A percentile compares a stretch with the other conserved stretches of the same genome.
Evolutionary conservation across 2,329 filamentous ascomycete species (phyloP).

Genomic region (Colletotrichum sp.): DNA sequence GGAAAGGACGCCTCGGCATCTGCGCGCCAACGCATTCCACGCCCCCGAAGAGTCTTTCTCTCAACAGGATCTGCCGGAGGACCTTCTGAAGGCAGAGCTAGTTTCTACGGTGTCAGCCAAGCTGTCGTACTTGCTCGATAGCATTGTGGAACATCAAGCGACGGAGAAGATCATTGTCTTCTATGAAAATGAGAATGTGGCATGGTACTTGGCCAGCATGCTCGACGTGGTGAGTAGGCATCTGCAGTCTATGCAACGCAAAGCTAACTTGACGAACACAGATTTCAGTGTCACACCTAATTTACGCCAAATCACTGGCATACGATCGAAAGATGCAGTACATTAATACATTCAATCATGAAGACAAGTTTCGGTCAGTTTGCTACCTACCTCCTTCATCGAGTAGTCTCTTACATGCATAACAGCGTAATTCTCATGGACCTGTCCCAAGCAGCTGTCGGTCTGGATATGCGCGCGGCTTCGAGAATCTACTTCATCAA

Average conservation of each 20-base stretch:
- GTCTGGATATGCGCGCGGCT: conserved; percentile 82
- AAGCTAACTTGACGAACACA: conserved; percentile 26
- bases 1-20: conserved; percentile 35
- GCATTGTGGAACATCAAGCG: conserved; percentile 69
- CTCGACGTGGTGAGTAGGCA: conserved; percentile 68
- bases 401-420: neutral
- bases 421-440: conserved; percentile 84
- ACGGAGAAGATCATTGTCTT: conserved; percentile 90
- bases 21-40: conserved; percentile 32
- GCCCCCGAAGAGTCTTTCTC: neutral
- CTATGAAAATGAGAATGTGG: conserved; percentile 87
- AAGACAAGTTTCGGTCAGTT: conserved; percentile 60
- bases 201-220: conserved; percentile 83
- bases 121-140: conserved; percentile 82
- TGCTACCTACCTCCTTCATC: neutral
- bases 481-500: conserved; percentile 90
- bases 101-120: conserved; percentile 88
- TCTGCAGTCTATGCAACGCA: neutral
- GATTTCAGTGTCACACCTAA: conserved; percentile 66
- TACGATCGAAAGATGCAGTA: conserved; percentile 73
- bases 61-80: conserved; percentile 41
- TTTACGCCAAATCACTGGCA: conserved; percentile 70
- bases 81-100: conserved; percentile 65
- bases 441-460: conserved; percentile 86
- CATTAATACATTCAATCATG: conserved; percentile 78